phyloP scores from a whole-genome alignment of 805 yeast genomes.

The Scheffersomyces stipitis region DNA sequence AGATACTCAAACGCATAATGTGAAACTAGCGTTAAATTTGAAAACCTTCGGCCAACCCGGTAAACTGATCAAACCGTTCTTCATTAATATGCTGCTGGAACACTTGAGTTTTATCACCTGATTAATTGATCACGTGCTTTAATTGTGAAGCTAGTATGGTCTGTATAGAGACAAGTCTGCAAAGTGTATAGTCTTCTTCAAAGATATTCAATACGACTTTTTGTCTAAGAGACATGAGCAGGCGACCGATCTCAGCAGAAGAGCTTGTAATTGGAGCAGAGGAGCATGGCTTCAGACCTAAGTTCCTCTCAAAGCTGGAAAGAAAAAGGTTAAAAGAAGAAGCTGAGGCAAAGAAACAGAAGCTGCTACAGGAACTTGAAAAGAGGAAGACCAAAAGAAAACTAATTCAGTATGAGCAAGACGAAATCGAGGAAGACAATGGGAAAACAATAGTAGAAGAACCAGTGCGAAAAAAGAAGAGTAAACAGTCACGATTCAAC shows the following conservation, averaged over 20 bases:
- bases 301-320: conserved; percentile 20
- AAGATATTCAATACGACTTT: too few relatives aligned
- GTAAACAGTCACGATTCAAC: conserved; percentile 41
- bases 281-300: conserved; percentile 11
- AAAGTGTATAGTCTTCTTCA: too few relatives aligned
- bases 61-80: too few relatives aligned
- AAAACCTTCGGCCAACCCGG: too few relatives aligned
- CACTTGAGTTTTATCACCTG: too few relatives aligned
- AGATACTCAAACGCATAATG: too few relatives aligned
- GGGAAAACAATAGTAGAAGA: not conserved
- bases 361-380: conserved; percentile 6
- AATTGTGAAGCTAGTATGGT: too few relatives aligned
- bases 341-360: not conserved
- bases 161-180: too few relatives aligned
- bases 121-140: too few relatives aligned
- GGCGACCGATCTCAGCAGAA: conserved; percentile 25
- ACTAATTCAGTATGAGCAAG: conserved; percentile 1
- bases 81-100: too few relatives aligned
- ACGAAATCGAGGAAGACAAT: not conserved
- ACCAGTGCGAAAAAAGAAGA: not conserved
- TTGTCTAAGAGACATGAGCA: conserved; percentile 19
- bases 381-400: conserved; percentile 2
- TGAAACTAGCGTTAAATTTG: too few relatives aligned
- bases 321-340: conserved; percentile 11
- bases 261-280: conserved; percentile 15